Evolutionary conservation across 345 rosid species (phyloP), one percentile per base, ranked within the genome.

Genomic region (Populus tremula): DNA sequence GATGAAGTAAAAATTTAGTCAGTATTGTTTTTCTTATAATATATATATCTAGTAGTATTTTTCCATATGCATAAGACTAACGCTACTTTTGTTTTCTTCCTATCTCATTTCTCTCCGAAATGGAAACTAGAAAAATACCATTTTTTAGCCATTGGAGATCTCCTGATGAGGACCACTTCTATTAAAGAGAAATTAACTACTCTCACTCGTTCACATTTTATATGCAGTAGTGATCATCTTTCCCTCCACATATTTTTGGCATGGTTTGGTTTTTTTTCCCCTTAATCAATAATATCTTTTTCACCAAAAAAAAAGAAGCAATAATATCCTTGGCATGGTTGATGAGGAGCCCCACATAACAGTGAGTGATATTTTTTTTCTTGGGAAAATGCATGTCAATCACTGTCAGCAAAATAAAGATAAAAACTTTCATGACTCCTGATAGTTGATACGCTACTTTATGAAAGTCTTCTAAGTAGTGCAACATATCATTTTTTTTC

Each of bases 351-450:
- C 73, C 81, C 81, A 73, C 76, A 33, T 17, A 29, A 13, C 72
- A 67, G 71, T 33, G 14, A 27, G 21, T 27, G 21, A 0, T 33
- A 13, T 35, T 29, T 33, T 18, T 71, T 61, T 70, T 68, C 38
- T 29, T 73, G 25, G 74, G 56, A 74, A 73, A 68, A 73, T 79
- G 77, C 70, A 74, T 68, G 69, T 59, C 78, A 68, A 79, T 73
- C 74, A 33, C 77, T n/a, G 27, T 68, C 38, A 11, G 5, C 29
- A 5, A 41, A 38, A 9, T 41, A 66, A 61, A 21, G 25, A 71
- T 33, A 35, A 14, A 68, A 68, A 36, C 61, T 31, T 61, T 77
- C 70, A 18, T n/a, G 27, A 27, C 41, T 21, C 14, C 38, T 73
- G 35, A 43, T 27, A 68, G 63, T 43, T 69, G 76, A 70, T 70